Evolutionary conservation across 345 rosid species (phyloP).

Genomic region (Populus nigra): DNA sequence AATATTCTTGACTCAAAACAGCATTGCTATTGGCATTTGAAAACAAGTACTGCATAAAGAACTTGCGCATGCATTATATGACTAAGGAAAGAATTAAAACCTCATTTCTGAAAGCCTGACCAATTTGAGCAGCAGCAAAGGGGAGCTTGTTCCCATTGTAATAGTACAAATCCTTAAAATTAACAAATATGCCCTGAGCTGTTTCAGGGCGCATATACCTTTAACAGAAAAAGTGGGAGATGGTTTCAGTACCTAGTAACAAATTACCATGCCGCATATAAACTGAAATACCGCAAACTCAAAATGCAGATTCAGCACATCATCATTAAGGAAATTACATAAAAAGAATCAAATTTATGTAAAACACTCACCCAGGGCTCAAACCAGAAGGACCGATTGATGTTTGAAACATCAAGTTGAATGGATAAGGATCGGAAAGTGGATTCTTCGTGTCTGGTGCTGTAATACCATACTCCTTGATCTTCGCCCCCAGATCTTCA

Average conservation of each 20-base stretch:
- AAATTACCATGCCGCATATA: not conserved
- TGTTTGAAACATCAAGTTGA: conserved; percentile 94
- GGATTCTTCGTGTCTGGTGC: conserved; percentile 84
- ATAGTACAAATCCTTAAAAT: conserved; percentile 83
- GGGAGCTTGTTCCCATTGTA: conserved; percentile 92
- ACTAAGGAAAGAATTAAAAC: conserved; percentile 31
- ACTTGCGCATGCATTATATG: not conserved
- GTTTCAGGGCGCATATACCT: conserved; percentile 99
- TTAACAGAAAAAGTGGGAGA: conserved; percentile 15
- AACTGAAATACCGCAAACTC: not conserved
- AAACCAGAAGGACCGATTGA: conserved; percentile 94
- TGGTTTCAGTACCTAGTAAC: not conserved
- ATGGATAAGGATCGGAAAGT: conserved; percentile 90
- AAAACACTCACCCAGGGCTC: conserved; percentile 60
- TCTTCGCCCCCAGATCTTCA: conserved; percentile 75
- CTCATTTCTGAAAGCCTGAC: conserved; percentile 98
- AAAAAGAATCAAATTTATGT: not conserved
- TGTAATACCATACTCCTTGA: conserved; percentile 70
- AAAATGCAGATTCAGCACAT: not conserved
- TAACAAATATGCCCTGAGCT: conserved; percentile 96
- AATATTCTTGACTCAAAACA: not conserved
- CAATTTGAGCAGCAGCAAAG: conserved; percentile 97
- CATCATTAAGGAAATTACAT: not conserved
- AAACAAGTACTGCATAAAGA: not conserved
- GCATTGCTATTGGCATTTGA: not conserved